Evolutionary conservation across 768 basidiomycete genomes (phyloP).

Genomic region (Boletus rubescentipes): DNA sequence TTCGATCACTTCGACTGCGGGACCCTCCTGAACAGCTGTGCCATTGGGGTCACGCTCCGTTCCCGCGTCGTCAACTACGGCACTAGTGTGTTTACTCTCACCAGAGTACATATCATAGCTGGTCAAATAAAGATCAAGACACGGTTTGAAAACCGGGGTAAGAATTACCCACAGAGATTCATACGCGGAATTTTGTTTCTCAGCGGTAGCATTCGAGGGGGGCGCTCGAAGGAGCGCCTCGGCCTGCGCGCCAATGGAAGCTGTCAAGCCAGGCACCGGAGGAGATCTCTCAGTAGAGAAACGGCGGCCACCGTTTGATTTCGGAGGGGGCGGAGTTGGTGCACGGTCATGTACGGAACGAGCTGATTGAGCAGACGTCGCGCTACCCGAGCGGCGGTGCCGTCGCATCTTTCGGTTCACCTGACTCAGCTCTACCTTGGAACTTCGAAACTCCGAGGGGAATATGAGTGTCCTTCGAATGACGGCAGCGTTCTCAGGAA

Average conservation of each 20-base stretch:
- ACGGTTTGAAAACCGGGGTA: conserved; percentile 13
- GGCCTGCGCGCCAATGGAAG: conserved; percentile 44
- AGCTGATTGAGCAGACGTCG: conserved; percentile 55
- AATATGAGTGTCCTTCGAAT: conserved; percentile 80
- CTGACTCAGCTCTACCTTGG: conserved; percentile 55
- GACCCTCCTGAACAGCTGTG: conserved; percentile 41
- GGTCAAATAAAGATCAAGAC: conserved; percentile 23
- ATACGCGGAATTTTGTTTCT: conserved; percentile 70
- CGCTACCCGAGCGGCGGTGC: conserved; percentile 63
- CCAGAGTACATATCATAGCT: conserved; percentile 83
- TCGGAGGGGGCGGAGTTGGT: conserved; percentile 84
- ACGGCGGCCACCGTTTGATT: conserved; percentile 48
- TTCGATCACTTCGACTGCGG: conserved; percentile 77
- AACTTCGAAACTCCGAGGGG: conserved; percentile 62
- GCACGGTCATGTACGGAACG: conserved; percentile 79
- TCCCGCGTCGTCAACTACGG: conserved; percentile 36
- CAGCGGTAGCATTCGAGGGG: conserved; percentile 42
- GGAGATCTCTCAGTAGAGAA: conserved; percentile 69
- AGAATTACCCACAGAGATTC: conserved; percentile 68
- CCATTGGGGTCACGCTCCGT: conserved; percentile 21
- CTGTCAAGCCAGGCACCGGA: conserved; percentile 65
- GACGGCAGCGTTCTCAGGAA: conserved; percentile 46
- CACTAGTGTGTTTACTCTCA: conserved; percentile 44
- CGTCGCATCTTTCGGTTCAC: conserved; percentile 48
- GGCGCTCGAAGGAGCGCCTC: conserved; percentile 42